Evolutionary conservation across 2,329 filamentous ascomycete species (phyloP), one percentile per base, ranked within the genome.

Genomic region (Phyllosticta citriasiana): DNA sequence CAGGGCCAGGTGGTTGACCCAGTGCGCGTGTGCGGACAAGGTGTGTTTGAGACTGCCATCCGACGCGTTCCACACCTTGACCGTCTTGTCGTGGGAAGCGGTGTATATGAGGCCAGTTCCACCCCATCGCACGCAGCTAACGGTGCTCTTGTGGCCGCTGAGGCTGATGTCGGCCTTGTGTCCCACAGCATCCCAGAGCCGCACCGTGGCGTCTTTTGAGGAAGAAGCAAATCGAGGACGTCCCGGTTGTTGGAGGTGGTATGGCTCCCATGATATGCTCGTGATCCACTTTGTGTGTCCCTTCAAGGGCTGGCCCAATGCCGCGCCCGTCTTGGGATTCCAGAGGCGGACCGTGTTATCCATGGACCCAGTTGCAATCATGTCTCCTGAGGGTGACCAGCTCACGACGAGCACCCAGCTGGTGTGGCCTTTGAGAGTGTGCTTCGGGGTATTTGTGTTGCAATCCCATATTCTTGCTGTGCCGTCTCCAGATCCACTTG

Each of bases 401-500:
- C 86, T 84, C 3, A 96, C 90, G 1, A 86, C 89, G 61, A 97
- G 76, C 3, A 97, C 91, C 92, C 92, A 97, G 63, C 88, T 88
- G 2, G 87, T 87, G 73, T 97, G 94, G 0, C 91, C 91, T 67
- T 90, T 88, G 56, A 97, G 77, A 0, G 91, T 97, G 73, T 89
- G 84, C 64, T 90, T 83, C 0, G 92, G 91, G 10, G 91, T 97
- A 55, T 92, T 92, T 0, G 91, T 97, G 69, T 97, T 90, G 56
- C 91, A 92, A 69, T 99, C 92, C 91, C 91, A 97, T 77, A 97
- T 87, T 61, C 93, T 80, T 0, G 92, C 93, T 1, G 92, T 97
- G 67, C 88, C 88, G 70, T 99, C 94, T 55, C 94, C 94, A 64
- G 88, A 91, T 0, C 93, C 94, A 1, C 90, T 96, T 0, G 91